Base-by-base conservation (phyloP, 2,329 filamentous ascomycete genomes). In the Rutstroemia sp. region DNA sequence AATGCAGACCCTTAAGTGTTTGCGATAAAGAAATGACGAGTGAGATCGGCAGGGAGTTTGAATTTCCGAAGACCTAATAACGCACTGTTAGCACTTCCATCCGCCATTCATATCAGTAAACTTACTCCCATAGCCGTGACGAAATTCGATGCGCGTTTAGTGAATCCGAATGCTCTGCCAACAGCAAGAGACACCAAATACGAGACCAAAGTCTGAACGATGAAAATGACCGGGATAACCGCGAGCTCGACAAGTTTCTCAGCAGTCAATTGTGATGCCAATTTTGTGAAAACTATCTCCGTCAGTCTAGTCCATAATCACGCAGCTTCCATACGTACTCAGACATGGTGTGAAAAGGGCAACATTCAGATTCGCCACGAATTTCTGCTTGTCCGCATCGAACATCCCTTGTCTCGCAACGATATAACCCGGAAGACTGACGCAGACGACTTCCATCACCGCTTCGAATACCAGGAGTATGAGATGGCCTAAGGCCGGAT, bases 271-370 rank as follows among this genome's bases (percentile, higher is more conserved):
- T 99, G 92, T 1, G 91, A 95, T 6, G 92, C 94, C 41, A 99
- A 81, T 73, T 99, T 99, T 16, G 90, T 96, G 73, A 97, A 99
- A 72, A 99, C 91, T 94, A 63, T 51, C 10, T 18, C 48, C 25
- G 49, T 65, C 47, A 62, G 65, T 51, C 34, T 41, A 6, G 18
- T 52, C 42, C 44, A 21, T 34, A 3, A 4, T 1, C 5, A 14
- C 2, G 16, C 7, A 14, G n/a, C 10, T 21, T 8, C 34, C 1
- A 5, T 27, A 74, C 86, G 60, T 83, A 95, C 90, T 95, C 62
- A 99, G 83, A 71, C 94, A 97, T 62, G 94, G 94, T 30, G 94
- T 99, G 73, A 99, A 99, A 44, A 99, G 79, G 75, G 88, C 89
- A 58, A 96, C 91, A 71, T 99, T 99, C 64, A 99, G 79, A 69